Conservation (phyloP, 192 early-diverging fungal genomes). For the Linnemannia elongata region DNA sequence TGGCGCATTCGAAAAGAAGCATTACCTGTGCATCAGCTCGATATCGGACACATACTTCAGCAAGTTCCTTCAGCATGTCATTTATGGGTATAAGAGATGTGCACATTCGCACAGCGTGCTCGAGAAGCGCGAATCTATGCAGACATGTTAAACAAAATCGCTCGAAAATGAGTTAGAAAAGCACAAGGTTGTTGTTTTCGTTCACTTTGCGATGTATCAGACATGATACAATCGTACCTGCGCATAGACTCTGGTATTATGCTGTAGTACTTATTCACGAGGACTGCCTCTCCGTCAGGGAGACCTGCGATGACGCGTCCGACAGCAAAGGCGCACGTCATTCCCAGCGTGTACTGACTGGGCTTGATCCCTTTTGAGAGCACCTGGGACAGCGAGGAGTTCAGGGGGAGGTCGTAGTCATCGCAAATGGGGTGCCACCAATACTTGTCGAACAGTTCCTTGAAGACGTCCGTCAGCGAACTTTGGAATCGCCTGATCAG, state of each 20-base stretch:
- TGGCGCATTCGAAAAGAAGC: neutral
- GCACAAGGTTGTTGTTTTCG: neutral
- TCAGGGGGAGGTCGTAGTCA: constrained; percentile 31
- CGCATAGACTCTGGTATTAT: constrained; percentile 39
- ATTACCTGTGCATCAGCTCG: constrained; percentile 35
- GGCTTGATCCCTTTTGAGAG: neutral
- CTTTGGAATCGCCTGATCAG: constrained; percentile 30
- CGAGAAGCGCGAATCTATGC: constrained; percentile 39
- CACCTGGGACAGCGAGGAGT: neutral
- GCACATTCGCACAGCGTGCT: constrained; percentile 33
- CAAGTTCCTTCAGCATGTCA: constrained; percentile 32
- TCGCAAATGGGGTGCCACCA: constrained; percentile 56
- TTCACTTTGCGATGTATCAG: neutral
- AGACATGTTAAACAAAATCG: neutral
- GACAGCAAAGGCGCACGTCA: constrained; percentile 21
- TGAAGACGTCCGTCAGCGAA: constrained; percentile 27
- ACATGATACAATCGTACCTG: constrained; percentile 12
- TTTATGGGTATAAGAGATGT: constrained; percentile 24
- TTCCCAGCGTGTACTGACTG: constrained; percentile 12
- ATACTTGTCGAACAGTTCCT: constrained; percentile 37
- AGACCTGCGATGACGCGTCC: constrained; percentile 25
- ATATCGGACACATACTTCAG: constrained; percentile 23
- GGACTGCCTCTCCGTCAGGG: neutral
- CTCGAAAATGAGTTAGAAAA: neutral
- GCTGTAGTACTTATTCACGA: constrained; percentile 32